Evolutionary conservation across 2,329 filamentous ascomycete genomes (phyloP).

Genomic region (Pestalotiopsis sp.): DNA sequence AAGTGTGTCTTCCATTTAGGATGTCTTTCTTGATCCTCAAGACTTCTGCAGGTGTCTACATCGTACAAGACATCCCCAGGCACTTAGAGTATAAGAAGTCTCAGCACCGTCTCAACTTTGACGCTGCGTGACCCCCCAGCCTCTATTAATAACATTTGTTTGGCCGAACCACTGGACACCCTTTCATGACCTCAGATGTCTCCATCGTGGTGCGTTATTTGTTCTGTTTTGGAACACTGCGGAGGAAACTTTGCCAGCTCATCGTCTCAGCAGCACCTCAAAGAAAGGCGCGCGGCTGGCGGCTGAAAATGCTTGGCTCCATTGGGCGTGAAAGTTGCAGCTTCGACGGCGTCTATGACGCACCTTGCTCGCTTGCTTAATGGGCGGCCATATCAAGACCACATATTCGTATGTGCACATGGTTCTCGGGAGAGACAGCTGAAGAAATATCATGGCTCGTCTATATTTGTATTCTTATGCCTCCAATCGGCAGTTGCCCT

Average conservation of each 20-base stretch:
- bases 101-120: neutral
- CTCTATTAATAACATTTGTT: neutral
- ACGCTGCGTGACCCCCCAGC: neutral
- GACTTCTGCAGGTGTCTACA: neutral
- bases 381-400: neutral
- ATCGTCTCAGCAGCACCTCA: neutral
- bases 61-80: neutral
- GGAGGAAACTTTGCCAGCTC: conserved; percentile 4
- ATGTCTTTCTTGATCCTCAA: neutral
- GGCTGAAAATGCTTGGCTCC: neutral
- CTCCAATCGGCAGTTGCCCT: neutral
- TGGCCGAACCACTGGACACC: neutral
- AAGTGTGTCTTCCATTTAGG: too few species aligned
- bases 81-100: neutral
- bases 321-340: neutral
- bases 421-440: too few species aligned
- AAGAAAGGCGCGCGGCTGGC: neutral
- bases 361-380: neutral
- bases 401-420: neutral
- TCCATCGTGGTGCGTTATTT: conserved; percentile 24
- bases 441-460: too few species aligned
- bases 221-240: conserved; percentile 22
- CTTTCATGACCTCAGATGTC: neutral
- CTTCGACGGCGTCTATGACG: neutral
- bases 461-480: neutral